Percentiles rank a stretch among this genome's conserved stretches.
Conservation (phyloP, 2,329 filamentous ascomycete species). For the Leptographium galeiforme region DNA sequence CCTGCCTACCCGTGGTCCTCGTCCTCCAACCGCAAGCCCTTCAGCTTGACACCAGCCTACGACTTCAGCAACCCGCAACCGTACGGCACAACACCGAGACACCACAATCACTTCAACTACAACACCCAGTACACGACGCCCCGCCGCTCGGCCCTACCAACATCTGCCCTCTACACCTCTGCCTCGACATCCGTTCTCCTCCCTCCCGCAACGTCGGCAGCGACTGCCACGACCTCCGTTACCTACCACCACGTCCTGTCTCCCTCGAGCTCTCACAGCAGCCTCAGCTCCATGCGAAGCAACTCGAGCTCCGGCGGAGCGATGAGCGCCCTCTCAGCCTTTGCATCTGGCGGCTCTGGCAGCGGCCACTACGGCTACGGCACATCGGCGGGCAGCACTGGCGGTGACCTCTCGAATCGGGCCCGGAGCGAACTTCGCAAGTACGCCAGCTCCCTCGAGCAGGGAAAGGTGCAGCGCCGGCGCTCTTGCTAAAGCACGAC, state of each 20-base stretch:
- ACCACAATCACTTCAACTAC: slow-evolving; percentile 14
- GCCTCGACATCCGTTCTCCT: slow-evolving; percentile 1
- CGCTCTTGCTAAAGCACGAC: slow-evolving; percentile 36
- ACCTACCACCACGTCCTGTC: slow-evolving; percentile 36
- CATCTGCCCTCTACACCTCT: slow-evolving; percentile 15
- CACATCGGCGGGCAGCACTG: slow-evolving; percentile 34
- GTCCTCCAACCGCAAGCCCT: slow-evolving; percentile 27
- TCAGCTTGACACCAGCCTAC: slow-evolving; percentile 62
- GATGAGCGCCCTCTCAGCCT: slow-evolving; percentile 7
- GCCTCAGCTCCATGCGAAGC: slow-evolving; percentile 66
- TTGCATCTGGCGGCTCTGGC: slow-evolving; percentile 4
- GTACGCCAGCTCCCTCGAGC: slow-evolving; percentile 83
- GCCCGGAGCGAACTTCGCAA: slow-evolving; percentile 67
- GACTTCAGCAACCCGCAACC: slow-evolving; percentile 56
- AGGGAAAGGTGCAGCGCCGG: slow-evolving; percentile 49
- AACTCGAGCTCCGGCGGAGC: slow-evolving; percentile 20
- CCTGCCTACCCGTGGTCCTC: slow-evolving; percentile 32
- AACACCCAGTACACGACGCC: slow-evolving; percentile 11
- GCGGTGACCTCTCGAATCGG: slow-evolving; percentile 54
- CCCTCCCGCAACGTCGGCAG: slow-evolving; percentile 4
- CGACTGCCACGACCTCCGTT: slow-evolving; percentile 9
- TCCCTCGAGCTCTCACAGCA: slow-evolving; percentile 71
- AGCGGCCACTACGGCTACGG: slow-evolving; percentile 3
- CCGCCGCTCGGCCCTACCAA: slow-evolving; percentile 16
- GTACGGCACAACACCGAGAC: slow-evolving; percentile 33